phyloP scores from a whole-genome alignment of 2,329 filamentous ascomycete genomes.

The Fusarium scirpi region DNA sequence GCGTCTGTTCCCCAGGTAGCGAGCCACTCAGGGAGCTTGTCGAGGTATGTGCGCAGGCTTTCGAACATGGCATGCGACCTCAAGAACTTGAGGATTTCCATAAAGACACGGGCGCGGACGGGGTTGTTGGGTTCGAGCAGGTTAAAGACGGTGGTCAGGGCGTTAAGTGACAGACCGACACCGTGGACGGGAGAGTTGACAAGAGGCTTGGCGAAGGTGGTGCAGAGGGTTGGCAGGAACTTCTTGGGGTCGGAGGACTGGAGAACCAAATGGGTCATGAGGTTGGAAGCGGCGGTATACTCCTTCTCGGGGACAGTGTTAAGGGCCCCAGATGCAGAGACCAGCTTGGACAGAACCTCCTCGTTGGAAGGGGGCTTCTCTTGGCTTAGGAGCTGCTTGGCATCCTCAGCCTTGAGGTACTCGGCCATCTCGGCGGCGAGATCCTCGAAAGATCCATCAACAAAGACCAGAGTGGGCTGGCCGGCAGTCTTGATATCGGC shows the following conservation, averaged over 20 bases:
- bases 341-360: slow-evolving; percentile 89
- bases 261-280: slow-evolving; percentile 91
- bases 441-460: slow-evolving; percentile 95
- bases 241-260: slow-evolving; percentile 87
- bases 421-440: slow-evolving; percentile 94
- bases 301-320: slow-evolving; percentile 95
- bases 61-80: slow-evolving; percentile 82
- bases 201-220: slow-evolving; percentile 88
- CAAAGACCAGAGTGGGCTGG: slow-evolving; percentile 73
- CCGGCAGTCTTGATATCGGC: slow-evolving; percentile 56
- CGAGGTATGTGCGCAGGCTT: slow-evolving; percentile 83
- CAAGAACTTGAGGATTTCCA: slow-evolving; percentile 88
- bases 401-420: slow-evolving; percentile 87
- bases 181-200: slow-evolving; percentile 88
- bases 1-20: slow-evolving; percentile 83
- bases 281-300: slow-evolving; percentile 95
- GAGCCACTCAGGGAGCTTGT: slow-evolving; percentile 86
- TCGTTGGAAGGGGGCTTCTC: slow-evolving; percentile 77
- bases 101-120: slow-evolving; percentile 88
- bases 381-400: slow-evolving; percentile 78
- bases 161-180: slow-evolving; percentile 85
- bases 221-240: slow-evolving; percentile 88
- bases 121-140: slow-evolving; percentile 81
- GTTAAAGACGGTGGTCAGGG: slow-evolving; percentile 97
- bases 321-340: slow-evolving; percentile 80